Evolutionary conservation across 2,329 filamentous ascomycete genomes (phyloP), one percentile per base, ranked within the genome.

Genomic region (Endoconidiophora laricicola): DNA sequence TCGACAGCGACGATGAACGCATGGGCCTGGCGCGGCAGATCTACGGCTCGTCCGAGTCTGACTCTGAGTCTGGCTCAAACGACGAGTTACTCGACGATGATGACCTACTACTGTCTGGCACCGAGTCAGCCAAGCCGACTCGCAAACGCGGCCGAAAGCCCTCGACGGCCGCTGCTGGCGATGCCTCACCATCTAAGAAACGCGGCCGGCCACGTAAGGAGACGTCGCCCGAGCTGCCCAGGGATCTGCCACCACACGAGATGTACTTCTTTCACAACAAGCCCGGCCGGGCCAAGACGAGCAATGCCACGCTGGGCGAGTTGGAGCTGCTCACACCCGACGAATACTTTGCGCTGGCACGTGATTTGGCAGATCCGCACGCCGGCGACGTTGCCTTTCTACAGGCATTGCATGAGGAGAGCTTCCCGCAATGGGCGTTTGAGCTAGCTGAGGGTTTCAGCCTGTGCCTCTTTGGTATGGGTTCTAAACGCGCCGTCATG

Each of bases 261-360:
- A 76, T 83, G 56, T 98, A 93, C 67, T 96, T 98, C 63, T 85
- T 82, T 60, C 86, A 96, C 60, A 95, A 94, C 61, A 81, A 86
- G 44, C 79, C 85, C 0, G 87, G 86, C 2, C 74, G 79, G 3
- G 71, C 78, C 42, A 88, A 88, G 64, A 94, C 90, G 0, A 95
- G 88, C 1, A 83, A 85, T 60, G 91, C 91, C 56, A 94, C 79
- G 0, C 70, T 96, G 4, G 73, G 81, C 0, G 79, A 81, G 3
- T 69, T 93, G 33, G 70, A 77, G 3, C 69, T 94, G 9, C 77
- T 96, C 51, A 87, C 84, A 1, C 88, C 95, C 59, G 88, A 96
- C 52, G 86, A 95, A 61, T 98, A 91, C 64, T 94, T 94, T 58
- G 71, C 76, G 42, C 66, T 82, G 26, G 52, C 52, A 3, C 52